Evolutionary conservation across 345 rosid genomes (phyloP).

Genomic region (Hibiscus tridactylites): DNA sequence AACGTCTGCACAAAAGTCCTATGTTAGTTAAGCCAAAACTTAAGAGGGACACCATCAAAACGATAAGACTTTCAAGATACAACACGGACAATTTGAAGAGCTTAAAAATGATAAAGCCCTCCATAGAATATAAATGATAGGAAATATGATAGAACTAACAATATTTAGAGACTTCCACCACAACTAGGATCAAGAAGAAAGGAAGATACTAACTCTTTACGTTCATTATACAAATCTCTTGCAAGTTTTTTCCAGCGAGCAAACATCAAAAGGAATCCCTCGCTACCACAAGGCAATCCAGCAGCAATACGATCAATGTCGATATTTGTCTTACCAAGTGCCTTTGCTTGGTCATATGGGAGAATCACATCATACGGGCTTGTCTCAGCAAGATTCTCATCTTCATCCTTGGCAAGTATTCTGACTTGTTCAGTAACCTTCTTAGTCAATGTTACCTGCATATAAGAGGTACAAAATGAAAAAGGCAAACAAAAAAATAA

Average conservation of each 20-base stretch:
- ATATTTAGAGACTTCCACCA: background rate
- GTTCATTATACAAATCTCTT: slow-evolving; percentile 94
- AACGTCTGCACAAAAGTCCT: slow-evolving; percentile 60
- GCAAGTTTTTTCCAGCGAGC: slow-evolving; percentile 99
- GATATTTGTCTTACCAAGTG: slow-evolving; percentile 95
- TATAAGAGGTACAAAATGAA: slow-evolving; percentile 12
- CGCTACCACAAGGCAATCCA: slow-evolving; percentile 98
- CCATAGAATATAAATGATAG: background rate
- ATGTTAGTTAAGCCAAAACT: slow-evolving; percentile 12
- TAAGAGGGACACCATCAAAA: background rate
- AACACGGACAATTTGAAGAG: background rate
- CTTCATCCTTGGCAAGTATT: slow-evolving; percentile 82
- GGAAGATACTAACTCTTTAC: slow-evolving; percentile 62
- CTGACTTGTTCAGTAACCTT: slow-evolving; percentile 94
- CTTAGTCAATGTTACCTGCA: slow-evolving; percentile 72
- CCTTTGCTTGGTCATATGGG: slow-evolving; percentile 98
- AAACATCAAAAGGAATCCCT: slow-evolving; percentile 97
- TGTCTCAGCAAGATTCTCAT: slow-evolving; percentile 67
- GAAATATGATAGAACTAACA: slow-evolving; percentile 1
- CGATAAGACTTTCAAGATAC: background rate
- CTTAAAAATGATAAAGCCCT: background rate
- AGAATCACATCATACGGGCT: slow-evolving; percentile 57
- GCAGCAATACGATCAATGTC: slow-evolving; percentile 98
- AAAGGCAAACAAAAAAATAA: background rate
- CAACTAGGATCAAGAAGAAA: slow-evolving; percentile 12